Evolutionary conservation across 2,329 filamentous ascomycete genomes (phyloP).

Genomic region (Penicillium janthinellum): DNA sequence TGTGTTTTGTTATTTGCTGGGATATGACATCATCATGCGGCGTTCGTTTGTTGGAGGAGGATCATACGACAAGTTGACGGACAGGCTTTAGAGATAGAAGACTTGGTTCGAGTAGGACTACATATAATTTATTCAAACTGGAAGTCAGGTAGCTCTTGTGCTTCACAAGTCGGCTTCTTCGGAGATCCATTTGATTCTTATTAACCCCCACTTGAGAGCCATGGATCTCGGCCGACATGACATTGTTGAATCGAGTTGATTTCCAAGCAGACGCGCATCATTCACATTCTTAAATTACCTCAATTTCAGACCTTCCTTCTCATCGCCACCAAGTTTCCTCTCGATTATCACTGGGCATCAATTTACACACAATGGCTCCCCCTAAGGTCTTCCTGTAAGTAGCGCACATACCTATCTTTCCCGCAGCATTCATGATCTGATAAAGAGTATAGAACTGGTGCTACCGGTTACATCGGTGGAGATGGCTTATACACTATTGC

Average conservation of each 20-base stretch:
- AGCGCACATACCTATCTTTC: not conserved
- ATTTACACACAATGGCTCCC: constrained; percentile 28
- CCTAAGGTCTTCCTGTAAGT: constrained; percentile 40
- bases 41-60: not conserved
- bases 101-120: no score
- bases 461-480: constrained; percentile 58
- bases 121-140: no score
- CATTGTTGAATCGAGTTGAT: not conserved
- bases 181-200: not conserved
- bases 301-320: not conserved
- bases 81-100: no score
- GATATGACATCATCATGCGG: not conserved
- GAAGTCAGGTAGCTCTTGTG: not conserved
- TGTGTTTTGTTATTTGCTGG: not conserved
- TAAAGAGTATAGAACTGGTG: constrained; percentile 47
- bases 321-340: not conserved
- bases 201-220: not conserved
- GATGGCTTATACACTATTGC: constrained; percentile 52
- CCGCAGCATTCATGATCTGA: constrained; percentile 17
- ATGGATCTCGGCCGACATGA: not conserved
- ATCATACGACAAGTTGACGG: not conserved
- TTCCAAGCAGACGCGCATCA: not conserved
- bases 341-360: not conserved
- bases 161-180: not conserved
- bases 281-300: not conserved